These are phyloP conservation scores for Triglochin maritima DNA, from an alignment of 106 monocot genomes.

Conservation along the genomic window DNA sequence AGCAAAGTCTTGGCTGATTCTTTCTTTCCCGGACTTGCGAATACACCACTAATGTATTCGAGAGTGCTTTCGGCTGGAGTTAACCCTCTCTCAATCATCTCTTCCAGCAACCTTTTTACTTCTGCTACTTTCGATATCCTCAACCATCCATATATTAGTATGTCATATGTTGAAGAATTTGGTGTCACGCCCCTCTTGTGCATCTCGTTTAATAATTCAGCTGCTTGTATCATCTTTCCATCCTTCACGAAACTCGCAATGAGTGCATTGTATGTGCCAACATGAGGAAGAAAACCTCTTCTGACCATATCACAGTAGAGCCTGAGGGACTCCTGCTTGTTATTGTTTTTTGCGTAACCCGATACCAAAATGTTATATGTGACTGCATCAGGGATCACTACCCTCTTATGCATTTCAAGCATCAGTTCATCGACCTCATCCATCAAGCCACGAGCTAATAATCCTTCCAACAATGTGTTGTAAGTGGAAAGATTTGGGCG, in stretches of 20 bases:
- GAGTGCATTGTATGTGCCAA: slow-evolving; percentile 80
- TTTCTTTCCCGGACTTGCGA: slow-evolving; percentile 48
- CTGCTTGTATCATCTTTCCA: slow-evolving; percentile 86
- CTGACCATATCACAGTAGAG: slow-evolving; percentile 85
- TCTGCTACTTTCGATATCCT: slow-evolving; percentile 50
- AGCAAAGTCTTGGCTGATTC: slow-evolving; percentile 21
- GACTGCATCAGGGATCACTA: slow-evolving; percentile 32
- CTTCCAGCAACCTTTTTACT: slow-evolving; percentile 47
- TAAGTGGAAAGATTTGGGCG: slow-evolving; percentile 60
- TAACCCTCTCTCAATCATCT: slow-evolving; percentile 71
- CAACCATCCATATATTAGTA: slow-evolving; percentile 80
- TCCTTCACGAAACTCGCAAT: slow-evolving; percentile 67
- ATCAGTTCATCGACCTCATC: slow-evolving; percentile 43
- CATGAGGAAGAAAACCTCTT: slow-evolving; percentile 59
- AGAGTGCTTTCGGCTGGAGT: slow-evolving; percentile 46
- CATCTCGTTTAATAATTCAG: slow-evolving; percentile 73
- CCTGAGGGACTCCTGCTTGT: slow-evolving; percentile 63
- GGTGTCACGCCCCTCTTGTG: slow-evolving; percentile 50
- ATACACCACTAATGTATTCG: slow-evolving; percentile 36
- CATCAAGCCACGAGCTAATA: slow-evolving; percentile 45
- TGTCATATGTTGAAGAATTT: slow-evolving; percentile 75
- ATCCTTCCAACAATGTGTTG: slow-evolving; percentile 52
- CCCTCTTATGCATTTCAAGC: slow-evolving; percentile 49
- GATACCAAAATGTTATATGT: slow-evolving; percentile 75
- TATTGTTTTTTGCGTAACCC: slow-evolving; percentile 54